Conservation (phyloP, 192 early-diverging fungal species). For the Linnemannia elongata region DNA sequence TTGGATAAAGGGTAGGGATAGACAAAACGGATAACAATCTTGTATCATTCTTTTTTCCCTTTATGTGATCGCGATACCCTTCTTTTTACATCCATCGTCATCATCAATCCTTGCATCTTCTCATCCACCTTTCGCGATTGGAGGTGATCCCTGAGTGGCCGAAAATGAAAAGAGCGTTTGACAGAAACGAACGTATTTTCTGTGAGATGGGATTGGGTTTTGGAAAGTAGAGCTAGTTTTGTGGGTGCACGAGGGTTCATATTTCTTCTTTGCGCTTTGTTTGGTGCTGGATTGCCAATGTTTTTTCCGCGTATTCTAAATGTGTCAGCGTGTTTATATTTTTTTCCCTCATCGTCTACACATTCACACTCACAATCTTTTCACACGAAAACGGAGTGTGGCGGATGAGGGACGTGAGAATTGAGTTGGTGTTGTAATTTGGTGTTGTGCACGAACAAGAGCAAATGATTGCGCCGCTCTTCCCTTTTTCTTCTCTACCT, state of each 20-base stretch:
- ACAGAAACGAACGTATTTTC: too few relatives aligned
- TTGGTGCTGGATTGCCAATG: neutral
- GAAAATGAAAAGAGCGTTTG: too few relatives aligned
- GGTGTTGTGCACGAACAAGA: neutral
- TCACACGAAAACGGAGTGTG: neutral
- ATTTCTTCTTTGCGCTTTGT: neutral
- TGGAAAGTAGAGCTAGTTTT: neutral
- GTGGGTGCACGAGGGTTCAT: neutral
- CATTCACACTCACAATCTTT: neutral
- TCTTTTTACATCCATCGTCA: neutral
- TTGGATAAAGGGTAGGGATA: neutral
- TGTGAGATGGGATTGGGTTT: too few relatives aligned
- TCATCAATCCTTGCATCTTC: neutral
- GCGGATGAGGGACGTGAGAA: neutral
- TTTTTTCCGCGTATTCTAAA: neutral
- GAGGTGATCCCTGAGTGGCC: too few relatives aligned
- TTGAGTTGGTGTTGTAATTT: too few relatives aligned
- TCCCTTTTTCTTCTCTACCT: neutral
- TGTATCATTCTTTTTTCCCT: neutral
- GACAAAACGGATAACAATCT: neutral
- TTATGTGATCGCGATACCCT: neutral
- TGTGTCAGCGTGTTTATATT: conserved; percentile 6
- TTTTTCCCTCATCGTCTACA: neutral
- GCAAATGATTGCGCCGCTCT: neutral
- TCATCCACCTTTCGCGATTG: too few relatives aligned